Conservation (phyloP, 2,329 filamentous ascomycete genomes). For the Aspergillus puulaauensis region DNA sequence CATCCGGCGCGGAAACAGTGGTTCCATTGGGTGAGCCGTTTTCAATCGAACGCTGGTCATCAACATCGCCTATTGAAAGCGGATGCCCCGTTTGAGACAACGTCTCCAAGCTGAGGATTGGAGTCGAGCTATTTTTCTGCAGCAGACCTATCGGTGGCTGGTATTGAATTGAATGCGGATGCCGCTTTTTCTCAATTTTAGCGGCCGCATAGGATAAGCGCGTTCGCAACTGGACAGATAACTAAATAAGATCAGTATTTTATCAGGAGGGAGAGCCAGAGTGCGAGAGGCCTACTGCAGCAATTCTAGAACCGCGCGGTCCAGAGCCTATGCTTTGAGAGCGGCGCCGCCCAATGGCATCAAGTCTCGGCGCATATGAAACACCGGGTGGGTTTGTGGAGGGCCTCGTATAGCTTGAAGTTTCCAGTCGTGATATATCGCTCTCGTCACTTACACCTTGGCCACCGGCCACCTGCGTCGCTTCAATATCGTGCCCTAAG, state of each 20-base stretch:
- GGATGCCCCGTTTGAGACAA: slow-evolving; percentile 52
- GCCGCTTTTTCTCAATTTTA: slow-evolving; percentile 89
- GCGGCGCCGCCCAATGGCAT: slow-evolving; percentile 49
- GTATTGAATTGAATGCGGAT: slow-evolving; percentile 68
- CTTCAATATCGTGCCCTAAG: background rate
- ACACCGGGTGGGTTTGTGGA: slow-evolving; percentile 16
- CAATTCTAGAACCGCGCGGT: slow-evolving; percentile 68
- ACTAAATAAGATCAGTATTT: slow-evolving; percentile 46
- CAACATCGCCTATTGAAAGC: slow-evolving; percentile 46
- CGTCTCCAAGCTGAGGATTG: slow-evolving; percentile 56
- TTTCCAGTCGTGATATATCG: slow-evolving; percentile 47
- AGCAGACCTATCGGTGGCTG: slow-evolving; percentile 76
- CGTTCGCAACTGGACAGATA: slow-evolving; percentile 76
- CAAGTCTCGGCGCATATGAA: slow-evolving; percentile 32
- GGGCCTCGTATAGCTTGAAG: slow-evolving; percentile 70
- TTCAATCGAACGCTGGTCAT: slow-evolving; percentile 18
- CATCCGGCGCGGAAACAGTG: slow-evolving; percentile 23
- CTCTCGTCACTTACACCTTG: background rate
- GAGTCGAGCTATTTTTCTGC: slow-evolving; percentile 62
- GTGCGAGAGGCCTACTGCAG: slow-evolving; percentile 60
- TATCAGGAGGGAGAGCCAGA: background rate
- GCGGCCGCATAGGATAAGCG: slow-evolving; percentile 90
- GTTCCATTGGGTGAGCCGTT: slow-evolving; percentile 25
- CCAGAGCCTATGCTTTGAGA: slow-evolving; percentile 71
- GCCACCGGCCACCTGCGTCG: slow-evolving; percentile 58